Evolutionary conservation across 2,329 filamentous ascomycete species (phyloP).

Genomic region (Pestalotiopsis sp.): DNA sequence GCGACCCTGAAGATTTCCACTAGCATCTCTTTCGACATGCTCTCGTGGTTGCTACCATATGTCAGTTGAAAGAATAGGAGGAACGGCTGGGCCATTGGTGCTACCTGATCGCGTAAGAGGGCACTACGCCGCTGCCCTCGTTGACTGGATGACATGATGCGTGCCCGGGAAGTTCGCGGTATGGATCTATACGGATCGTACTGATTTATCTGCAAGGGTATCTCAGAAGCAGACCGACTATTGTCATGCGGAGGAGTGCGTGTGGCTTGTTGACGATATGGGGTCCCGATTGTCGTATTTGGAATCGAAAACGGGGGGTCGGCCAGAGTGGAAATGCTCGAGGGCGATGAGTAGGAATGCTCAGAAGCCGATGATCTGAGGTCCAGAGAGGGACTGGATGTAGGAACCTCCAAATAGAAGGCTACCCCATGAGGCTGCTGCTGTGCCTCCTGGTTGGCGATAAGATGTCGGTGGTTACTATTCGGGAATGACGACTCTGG

Average conservation of each 20-base stretch:
- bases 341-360: background rate
- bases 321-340: background rate
- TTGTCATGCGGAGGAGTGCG: background rate
- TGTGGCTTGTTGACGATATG: background rate
- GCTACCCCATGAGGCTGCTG: background rate
- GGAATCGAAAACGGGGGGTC: no score
- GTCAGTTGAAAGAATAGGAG: no score
- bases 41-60: no score
- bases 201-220: accelerated
- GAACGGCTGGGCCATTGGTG: background rate
- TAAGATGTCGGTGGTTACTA: background rate
- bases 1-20: no score
- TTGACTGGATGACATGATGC: no score
- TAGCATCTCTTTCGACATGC: no score
- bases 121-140: background rate
- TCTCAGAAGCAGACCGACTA: background rate
- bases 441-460: background rate
- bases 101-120: background rate
- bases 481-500: background rate
- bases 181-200: background rate
- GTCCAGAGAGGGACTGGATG: accelerated
- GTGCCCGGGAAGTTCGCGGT: background rate
- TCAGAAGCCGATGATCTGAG: background rate
- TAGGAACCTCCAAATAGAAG: accelerated
- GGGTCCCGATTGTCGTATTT: no score